phyloP scores from a whole-genome alignment of 257 asterid species.

The Solanum pinnatisectum region DNA sequence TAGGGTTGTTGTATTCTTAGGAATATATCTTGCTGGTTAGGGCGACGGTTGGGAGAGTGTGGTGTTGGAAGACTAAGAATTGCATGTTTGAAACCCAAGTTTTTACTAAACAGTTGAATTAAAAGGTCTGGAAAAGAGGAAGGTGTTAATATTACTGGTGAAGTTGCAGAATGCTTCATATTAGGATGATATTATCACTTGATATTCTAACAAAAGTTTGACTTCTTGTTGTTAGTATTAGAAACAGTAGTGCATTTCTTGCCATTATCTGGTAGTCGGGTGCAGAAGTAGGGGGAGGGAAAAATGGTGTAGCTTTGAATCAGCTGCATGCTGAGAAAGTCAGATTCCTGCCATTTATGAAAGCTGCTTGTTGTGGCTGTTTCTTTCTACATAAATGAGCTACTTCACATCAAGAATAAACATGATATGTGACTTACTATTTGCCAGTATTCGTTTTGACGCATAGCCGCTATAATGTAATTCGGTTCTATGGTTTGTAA shows the following conservation, averaged over 20 bases:
- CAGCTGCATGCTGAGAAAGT: neutral
- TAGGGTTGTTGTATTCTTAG: neutral
- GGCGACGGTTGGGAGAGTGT: neutral
- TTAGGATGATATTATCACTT: neutral
- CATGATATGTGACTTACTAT: neutral
- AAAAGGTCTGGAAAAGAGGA: neutral
- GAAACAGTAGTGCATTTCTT: neutral
- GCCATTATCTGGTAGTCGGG: neutral
- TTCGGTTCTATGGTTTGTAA: neutral
- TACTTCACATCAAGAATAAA: neutral
- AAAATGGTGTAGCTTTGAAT: neutral
- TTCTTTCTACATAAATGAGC: neutral
- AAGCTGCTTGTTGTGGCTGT: neutral
- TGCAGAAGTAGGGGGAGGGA: neutral
- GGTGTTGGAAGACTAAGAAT: neutral
- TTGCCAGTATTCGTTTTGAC: neutral
- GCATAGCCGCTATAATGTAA: neutral
- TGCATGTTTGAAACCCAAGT: neutral
- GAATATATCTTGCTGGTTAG: neutral
- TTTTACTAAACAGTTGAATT: neutral
- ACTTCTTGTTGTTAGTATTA: neutral
- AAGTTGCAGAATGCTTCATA: neutral
- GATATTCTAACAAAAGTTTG: neutral
- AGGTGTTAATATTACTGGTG: neutral
- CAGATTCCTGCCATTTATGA: neutral